Conservation (phyloP, 2,329 filamentous ascomycete species). For the Hyphodiscus sp. region DNA sequence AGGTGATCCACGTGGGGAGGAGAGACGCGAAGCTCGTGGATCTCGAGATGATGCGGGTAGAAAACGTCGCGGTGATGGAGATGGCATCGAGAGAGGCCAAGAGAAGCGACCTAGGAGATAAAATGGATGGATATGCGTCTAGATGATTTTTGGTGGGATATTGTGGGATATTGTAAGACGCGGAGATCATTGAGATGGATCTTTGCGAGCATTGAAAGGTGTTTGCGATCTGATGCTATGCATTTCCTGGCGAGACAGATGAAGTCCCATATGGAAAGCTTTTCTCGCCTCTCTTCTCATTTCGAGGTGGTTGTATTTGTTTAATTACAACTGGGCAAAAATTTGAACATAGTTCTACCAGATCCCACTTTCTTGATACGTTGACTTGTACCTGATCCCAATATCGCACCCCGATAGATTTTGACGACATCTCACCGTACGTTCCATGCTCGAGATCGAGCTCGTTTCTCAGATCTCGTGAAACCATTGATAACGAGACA, state of each 20-base stretch:
- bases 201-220: not conserved
- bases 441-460: too few relatives aligned
- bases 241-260: not conserved
- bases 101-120: slow-evolving; percentile 26
- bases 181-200: not conserved
- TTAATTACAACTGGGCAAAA: not conserved
- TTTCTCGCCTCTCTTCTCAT: not conserved
- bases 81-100: slow-evolving; percentile 28
- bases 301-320: not conserved
- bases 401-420: too few relatives aligned
- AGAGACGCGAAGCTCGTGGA: slow-evolving; percentile 22
- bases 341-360: not conserved
- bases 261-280: not conserved
- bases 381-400: not conserved
- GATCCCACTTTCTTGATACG: not conserved
- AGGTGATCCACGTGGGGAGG: slow-evolving; percentile 15
- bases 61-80: slow-evolving; percentile 28
- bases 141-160: not conserved
- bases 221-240: not conserved
- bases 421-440: too few relatives aligned
- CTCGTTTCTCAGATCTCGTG: too few relatives aligned
- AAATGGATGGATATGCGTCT: slow-evolving; percentile 1
- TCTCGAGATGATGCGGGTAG: slow-evolving; percentile 22
- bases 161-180: slow-evolving; percentile 18
- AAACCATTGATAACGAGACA: too few relatives aligned